A percentile compares a stretch with the other conserved stretches of the same genome.
Conservation (phyloP, 108 stramenopile genomes). For the Discostella stelligeroides region DNA sequence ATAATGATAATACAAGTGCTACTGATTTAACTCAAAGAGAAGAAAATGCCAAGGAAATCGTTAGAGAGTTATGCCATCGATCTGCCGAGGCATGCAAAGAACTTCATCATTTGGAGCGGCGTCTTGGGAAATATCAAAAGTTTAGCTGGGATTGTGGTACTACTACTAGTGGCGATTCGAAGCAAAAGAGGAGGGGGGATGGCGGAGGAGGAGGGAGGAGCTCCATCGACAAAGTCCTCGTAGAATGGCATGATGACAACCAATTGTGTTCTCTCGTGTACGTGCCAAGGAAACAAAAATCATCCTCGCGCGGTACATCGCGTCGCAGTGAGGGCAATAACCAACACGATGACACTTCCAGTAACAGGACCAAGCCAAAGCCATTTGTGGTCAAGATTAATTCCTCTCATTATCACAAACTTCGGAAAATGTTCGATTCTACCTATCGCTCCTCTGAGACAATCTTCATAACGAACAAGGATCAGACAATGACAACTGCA, state of each 20-base stretch:
- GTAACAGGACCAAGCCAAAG: slow-evolving; percentile 49
- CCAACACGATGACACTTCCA: neutral
- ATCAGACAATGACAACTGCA: slow-evolving; percentile 40
- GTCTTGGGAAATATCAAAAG: slow-evolving; percentile 40
- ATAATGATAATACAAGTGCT: slow-evolving; percentile 32
- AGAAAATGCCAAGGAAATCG: slow-evolving; percentile 11
- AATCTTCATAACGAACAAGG: neutral
- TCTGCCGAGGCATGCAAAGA: slow-evolving; percentile 29
- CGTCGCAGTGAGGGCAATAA: neutral
- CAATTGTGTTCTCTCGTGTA: slow-evolving; percentile 49
- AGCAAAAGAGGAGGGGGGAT: slow-evolving; percentile 9
- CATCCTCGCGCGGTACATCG: slow-evolving; percentile 8
- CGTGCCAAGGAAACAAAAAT: slow-evolving; percentile 41
- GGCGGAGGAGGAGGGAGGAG: slow-evolving; percentile 17
- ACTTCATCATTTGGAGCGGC: slow-evolving; percentile 16
- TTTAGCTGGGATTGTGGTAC: slow-evolving; percentile 19
- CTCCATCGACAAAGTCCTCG: slow-evolving; percentile 47
- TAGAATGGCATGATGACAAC: slow-evolving; percentile 45
- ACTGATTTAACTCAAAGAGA: slow-evolving; percentile 10
- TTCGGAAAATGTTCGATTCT: slow-evolving; percentile 56
- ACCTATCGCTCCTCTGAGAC: slow-evolving; percentile 22
- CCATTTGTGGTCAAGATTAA: slow-evolving; percentile 72
- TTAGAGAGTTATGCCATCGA: slow-evolving; percentile 26
- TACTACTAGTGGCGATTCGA: slow-evolving; percentile 4
- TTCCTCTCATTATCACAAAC: slow-evolving; percentile 57